Evolutionary conservation across 2,329 filamentous ascomycete genomes (phyloP), one percentile per base, ranked within the genome.

Genomic region (Trichoderma aggressivum): DNA sequence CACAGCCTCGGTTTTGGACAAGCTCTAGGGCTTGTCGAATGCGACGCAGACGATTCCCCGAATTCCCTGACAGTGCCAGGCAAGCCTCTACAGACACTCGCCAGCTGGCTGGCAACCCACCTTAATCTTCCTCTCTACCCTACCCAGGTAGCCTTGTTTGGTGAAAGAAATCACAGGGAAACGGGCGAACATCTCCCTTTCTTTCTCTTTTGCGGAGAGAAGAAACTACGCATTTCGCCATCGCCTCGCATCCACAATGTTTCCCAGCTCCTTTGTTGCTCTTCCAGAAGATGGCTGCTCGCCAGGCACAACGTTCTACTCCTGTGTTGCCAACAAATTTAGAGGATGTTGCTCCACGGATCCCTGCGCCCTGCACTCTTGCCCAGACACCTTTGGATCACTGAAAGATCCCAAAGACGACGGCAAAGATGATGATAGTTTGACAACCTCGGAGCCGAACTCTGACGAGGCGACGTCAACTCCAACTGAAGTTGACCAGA

Each of bases 291-390:
- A 18, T 14, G 61, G 65, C 61, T 84, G 84, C 61, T 72, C 76
- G 7, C 4, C 70, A 8, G 79, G 78, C 71, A 74, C 73, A 24
- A 36, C 64, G 34, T 85, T 79, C 73, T 86, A 83, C 73, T 63
- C 72, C 28, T 87, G 84, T 73, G 71, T 61, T 16, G 53, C 65
- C 61, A 82, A 77, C 73, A 72, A 73, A 36, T 86, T 83, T 73
- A 70, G 64, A 3, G 85, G 84, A 21, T 88, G 86, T 74, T 88
- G 86, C 75, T 75, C 78, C 16, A 75, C 80, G 16, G 76, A 86
- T 72, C 81, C 85, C 18, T 88, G 86, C 74, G 70, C 72, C 4
- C 64, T 77, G 61, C 58, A 70, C 3, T 73, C 70, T 7, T 84
- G 82, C 70, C 80, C 80, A 11, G 74, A 71, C 43, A 18, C 2